Base-by-base conservation (phyloP, 495 filamentous ascomycete species). In the Beverwykella pulmonaria region DNA sequence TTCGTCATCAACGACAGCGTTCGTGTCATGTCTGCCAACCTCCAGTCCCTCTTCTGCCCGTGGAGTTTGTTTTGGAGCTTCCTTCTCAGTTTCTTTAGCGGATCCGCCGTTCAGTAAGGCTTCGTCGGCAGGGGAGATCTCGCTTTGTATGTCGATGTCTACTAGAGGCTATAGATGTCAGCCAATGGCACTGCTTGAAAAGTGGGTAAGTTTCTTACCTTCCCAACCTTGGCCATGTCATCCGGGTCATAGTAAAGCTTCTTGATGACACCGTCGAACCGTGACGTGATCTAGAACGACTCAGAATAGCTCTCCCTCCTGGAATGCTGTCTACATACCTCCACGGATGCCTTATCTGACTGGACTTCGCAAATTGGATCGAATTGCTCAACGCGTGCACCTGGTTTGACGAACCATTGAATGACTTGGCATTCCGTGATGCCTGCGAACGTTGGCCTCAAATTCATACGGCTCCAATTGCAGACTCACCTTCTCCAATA, bases 361-460 rank as follows among this genome's bases (percentile, higher is more conserved):
- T 97, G 94, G 44, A 98, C 95, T 79, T 99, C 94, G 76, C 95
- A 99, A 39, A 99, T 79, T 59, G 92, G 93, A 74, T 95, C 93
- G 85, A 96, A 99, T 78, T 99, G 92, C 80, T 98, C 93, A 69
- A 99, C 92, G 58, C 92, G 87, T 25, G 95, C 95, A 54, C 90
- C 93, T 55, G 96, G 93, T 76, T 97, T 89, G 65, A 98, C 94
- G 76, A 97, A 99, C 95, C 95, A 99, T 81, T 98, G 95, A 70
- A 98, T 98, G 73, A 99, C 91, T 76, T 98, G 93, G 76, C 94
- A 95, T 79, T 98, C 94, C 69, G 92, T 91, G 73, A 98, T 98
- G 53, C 94, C 92, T 97, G 62, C 44, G 53, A 47, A 7, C 17
- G 26, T 60, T 34, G 60, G 30, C 26, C 15, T 32, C 7, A 14